A percentile compares a stretch with the other conserved stretches of the same genome.
Conservation (phyloP, 345 rosid genomes). For the Carallia pectinifolia region DNA sequence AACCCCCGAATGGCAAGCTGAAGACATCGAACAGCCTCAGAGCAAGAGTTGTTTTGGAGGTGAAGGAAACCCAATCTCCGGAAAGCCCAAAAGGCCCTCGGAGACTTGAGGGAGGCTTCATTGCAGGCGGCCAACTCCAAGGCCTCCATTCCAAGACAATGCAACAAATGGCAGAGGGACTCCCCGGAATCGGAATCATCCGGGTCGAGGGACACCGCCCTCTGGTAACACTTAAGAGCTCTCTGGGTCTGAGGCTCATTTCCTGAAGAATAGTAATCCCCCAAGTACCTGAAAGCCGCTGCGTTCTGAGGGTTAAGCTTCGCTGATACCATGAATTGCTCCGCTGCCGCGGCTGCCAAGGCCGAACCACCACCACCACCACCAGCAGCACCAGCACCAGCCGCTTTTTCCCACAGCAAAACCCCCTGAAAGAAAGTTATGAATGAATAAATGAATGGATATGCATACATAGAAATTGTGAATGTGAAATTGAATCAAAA, state of each 20-base stretch:
- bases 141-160: conserved; percentile 60
- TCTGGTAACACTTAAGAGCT: conserved; percentile 88
- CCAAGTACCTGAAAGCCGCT: conserved; percentile 68
- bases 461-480: too few relatives aligned
- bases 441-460: too few relatives aligned
- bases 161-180: conserved; percentile 76
- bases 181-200: conserved; percentile 79
- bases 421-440: conserved; percentile 53
- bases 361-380: conserved; percentile 26
- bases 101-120: conserved; percentile 78
- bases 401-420: conserved; percentile 54
- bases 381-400: conserved; percentile 26
- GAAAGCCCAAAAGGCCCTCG: conserved; percentile 96
- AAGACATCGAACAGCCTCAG: conserved; percentile 87
- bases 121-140: conserved; percentile 68
- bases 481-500: too few relatives aligned
- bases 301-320: conserved; percentile 68
- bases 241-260: conserved; percentile 46
- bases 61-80: conserved; percentile 78
- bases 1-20: conserved; percentile 94
- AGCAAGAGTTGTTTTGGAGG: conserved; percentile 69
- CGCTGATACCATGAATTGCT: conserved; percentile 67
- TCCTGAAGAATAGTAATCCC: conserved; percentile 56
- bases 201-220: conserved; percentile 64
- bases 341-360: conserved; percentile 65